Base-by-base conservation (phyloP, 768 basidiomycete species). In the Boletus patriciae region DNA sequence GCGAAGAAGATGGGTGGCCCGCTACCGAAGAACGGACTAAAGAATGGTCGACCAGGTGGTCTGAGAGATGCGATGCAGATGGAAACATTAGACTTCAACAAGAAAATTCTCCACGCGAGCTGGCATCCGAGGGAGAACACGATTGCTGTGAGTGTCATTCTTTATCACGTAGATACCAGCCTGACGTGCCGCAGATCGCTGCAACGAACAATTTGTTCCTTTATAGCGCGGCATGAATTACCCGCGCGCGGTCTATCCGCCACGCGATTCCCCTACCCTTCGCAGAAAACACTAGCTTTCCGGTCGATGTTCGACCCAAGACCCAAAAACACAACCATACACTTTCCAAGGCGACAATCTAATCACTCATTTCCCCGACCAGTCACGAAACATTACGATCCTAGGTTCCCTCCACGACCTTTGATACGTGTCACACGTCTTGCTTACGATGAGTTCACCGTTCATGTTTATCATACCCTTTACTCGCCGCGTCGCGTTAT, bases 101-200 rank as follows among this genome's bases (percentile, higher is more conserved):
- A 95, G 88, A 96, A 96, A 84, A 95, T 96, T 66, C 76, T 96
- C 68, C 92, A 94, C 70, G 87, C 90, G 60, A 91, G 88, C 74
- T 99, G 97, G 97, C 97, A 99, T 80, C 97, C 97, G 46, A 80
- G 86, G 71, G 97, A 99, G 80, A 94, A 95, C 74, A 98, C 96
- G 45, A 98, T 99, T 70, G 95, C 95, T 66, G 94, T 95, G 66
- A 69, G 91, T 81, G 7, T 38, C 41, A 23, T 52, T 46, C 29
- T 31, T 38, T 15, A 18, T 18, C n/a, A 23, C 13, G 5, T n/a
- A n/a, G 42, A 49, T n/a, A 6, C 13, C 19, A 34, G 10, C 43
- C 53, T 69, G 38, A 68, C 40, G 11, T 46, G 23, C 16, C 37
- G 13, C 63, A 95, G 92, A 95, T 98, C 70, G 94, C 94, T 49